Evolutionary conservation across 139 green algal species (phyloP).

Genomic region (Picochlorum sp.): DNA sequence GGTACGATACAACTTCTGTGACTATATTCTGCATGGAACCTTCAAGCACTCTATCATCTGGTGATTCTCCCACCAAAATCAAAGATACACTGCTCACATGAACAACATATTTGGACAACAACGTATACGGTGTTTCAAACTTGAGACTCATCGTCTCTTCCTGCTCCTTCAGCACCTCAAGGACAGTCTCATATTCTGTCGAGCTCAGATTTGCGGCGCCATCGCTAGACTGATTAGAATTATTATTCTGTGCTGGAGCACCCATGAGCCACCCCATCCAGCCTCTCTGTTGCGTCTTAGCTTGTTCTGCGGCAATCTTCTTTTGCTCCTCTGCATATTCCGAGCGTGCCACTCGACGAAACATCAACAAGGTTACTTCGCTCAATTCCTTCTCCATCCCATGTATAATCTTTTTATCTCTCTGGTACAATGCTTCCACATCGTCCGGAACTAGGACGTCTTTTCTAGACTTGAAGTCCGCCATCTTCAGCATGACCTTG

Average conservation of each 20-base stretch:
- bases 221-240: background rate
- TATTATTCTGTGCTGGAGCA: background rate
- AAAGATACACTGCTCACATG: constrained; percentile 33
- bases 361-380: constrained; percentile 69
- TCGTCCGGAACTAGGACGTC: background rate
- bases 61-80: constrained; percentile 30
- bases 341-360: constrained; percentile 63
- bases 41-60: constrained; percentile 29
- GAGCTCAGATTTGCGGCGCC: constrained; percentile 24
- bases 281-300: constrained; percentile 6
- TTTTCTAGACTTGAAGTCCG: background rate
- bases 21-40: constrained; percentile 32
- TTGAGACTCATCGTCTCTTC: constrained; percentile 29
- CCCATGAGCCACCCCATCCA: constrained; percentile 47
- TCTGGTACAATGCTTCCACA: background rate
- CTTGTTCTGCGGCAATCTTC: constrained; percentile 9
- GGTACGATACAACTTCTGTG: constrained; percentile 31
- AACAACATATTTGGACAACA: constrained; percentile 34
- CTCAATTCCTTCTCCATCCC: constrained; percentile 62
- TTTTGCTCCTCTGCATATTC: constrained; percentile 29
- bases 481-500: constrained; percentile 26
- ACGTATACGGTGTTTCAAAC: constrained; percentile 41
- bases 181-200: constrained; percentile 63
- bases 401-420: constrained; percentile 15
- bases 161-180: constrained; percentile 61